Evolutionary conservation across 345 rosid species (phyloP).

Genomic region (Ricinus communis): DNA sequence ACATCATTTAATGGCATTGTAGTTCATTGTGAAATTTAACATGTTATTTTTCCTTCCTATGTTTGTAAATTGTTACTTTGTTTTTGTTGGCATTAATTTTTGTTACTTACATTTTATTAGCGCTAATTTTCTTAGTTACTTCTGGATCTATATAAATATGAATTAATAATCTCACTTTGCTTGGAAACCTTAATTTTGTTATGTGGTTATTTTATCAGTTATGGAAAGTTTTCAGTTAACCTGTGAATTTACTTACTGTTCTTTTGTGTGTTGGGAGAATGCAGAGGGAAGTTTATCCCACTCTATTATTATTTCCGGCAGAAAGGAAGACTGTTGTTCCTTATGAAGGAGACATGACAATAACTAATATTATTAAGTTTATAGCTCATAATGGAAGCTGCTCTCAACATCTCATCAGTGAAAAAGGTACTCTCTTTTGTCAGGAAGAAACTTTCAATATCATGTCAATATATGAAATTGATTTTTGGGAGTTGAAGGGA

Average conservation of each 20-base stretch:
- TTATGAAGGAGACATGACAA: slow-evolving; percentile 68
- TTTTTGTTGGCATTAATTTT: neutral
- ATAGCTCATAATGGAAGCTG: slow-evolving; percentile 59
- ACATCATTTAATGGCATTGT: neutral
- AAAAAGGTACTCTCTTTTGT: slow-evolving; percentile 48
- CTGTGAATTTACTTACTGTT: neutral
- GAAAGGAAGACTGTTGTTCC: slow-evolving; percentile 51
- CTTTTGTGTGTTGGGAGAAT: slow-evolving; percentile 18
- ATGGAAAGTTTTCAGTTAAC: neutral
- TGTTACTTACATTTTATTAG: neutral
- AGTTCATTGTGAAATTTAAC: neutral
- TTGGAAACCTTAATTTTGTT: neutral
- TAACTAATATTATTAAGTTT: slow-evolving; percentile 66
- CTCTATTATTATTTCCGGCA: slow-evolving; percentile 78
- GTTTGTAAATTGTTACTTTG: neutral
- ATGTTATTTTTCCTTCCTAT: neutral
- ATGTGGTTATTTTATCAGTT: neutral
- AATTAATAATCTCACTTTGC: neutral
- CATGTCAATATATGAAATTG: neutral
- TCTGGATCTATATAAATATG: neutral
- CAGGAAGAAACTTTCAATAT: neutral
- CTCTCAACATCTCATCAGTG: slow-evolving; percentile 47
- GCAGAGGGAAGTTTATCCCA: slow-evolving; percentile 89
- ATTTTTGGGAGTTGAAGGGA: slow-evolving; percentile 1
- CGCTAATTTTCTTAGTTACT: neutral